Percentiles rank a stretch among this genome's conserved stretches.
Conservation (phyloP, 495 filamentous ascomycete species). For the Podospora fimiseda region DNA sequence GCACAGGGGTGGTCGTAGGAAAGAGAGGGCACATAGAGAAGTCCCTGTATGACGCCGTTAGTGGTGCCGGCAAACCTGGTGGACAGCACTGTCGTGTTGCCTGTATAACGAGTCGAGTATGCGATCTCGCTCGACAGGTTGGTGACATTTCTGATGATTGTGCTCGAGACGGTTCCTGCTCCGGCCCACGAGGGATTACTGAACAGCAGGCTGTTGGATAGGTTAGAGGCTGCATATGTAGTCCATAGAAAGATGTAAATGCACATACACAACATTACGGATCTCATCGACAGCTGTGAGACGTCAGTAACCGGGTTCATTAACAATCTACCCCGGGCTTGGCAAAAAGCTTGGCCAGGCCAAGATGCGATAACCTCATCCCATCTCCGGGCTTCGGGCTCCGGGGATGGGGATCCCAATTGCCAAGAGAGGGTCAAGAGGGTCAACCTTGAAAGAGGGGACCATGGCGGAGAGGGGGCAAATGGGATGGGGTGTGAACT, state of each 20-base stretch:
- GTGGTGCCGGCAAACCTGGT: slow-evolving; percentile 47
- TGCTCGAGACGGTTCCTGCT: slow-evolving; percentile 36
- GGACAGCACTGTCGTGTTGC: slow-evolving; percentile 65
- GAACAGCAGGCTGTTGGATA: slow-evolving; percentile 43
- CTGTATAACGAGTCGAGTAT: slow-evolving; percentile 54
- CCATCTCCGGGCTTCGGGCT: no score
- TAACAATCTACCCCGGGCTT: slow-evolving; percentile 25
- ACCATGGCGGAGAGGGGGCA: no score
- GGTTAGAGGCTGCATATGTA: no score
- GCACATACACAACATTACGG: slow-evolving; percentile 34
- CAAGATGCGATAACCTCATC: slow-evolving; percentile 21
- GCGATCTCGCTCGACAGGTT: slow-evolving; percentile 52
- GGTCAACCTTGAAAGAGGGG: no score
- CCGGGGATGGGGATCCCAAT: slow-evolving; percentile 10
- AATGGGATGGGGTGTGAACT: slow-evolving; percentile 14
- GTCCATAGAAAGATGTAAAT: not conserved
- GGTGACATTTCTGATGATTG: slow-evolving; percentile 44
- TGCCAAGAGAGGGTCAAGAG: slow-evolving; percentile 11
- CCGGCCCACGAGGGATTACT: slow-evolving; percentile 41
- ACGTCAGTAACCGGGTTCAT: slow-evolving; percentile 22
- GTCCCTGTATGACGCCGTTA: slow-evolving; percentile 56
- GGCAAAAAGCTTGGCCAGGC: slow-evolving; percentile 32
- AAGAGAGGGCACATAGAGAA: slow-evolving; percentile 78
- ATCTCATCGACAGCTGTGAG: slow-evolving; percentile 33
- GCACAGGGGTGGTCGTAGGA: slow-evolving; percentile 50